A percentile compares a stretch with the other conserved stretches of the same genome.
Evolutionary conservation across 2,329 filamentous ascomycete genomes (phyloP).

Genomic region (Phialemoniopsis sp.): DNA sequence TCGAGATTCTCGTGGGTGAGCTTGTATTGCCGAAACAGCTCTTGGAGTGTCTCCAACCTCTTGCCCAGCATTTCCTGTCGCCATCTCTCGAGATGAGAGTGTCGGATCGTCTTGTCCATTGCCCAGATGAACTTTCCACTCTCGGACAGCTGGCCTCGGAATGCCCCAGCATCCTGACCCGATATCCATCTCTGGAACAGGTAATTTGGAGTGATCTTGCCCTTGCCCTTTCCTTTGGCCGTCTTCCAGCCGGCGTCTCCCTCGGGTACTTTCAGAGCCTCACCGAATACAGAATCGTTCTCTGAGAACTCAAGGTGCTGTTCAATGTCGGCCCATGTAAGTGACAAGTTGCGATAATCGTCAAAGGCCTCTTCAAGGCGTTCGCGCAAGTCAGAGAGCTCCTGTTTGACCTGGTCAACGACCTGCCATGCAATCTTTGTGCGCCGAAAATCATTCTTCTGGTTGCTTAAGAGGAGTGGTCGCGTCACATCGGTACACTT

Average conservation of each 20-base stretch:
- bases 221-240: constrained; percentile 41
- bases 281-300: constrained; percentile 44
- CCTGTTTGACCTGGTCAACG: constrained; percentile 33
- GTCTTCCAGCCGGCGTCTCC: constrained; percentile 36
- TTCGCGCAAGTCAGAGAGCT: constrained; percentile 11
- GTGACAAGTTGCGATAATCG: constrained; percentile 5
- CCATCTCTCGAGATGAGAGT: constrained; percentile 36
- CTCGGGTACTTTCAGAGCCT: constrained; percentile 50
- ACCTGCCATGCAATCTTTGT: constrained; percentile 27
- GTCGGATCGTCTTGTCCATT: constrained; percentile 33
- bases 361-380: constrained; percentile 11
- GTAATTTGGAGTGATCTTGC: constrained; percentile 35
- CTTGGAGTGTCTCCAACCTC: constrained; percentile 32
- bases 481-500: constrained; percentile 50
- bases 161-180: constrained; percentile 40
- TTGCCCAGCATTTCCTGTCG: constrained; percentile 42
- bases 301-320: constrained; percentile 47
- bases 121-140: constrained; percentile 43
- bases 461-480: constrained; percentile 38
- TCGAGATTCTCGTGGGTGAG: constrained; percentile 32
- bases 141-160: constrained; percentile 20
- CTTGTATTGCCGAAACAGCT: constrained; percentile 35
- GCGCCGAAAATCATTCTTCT: constrained; percentile 25
- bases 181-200: constrained; percentile 49
- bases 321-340: constrained; percentile 23